Base-by-base conservation (phyloP, 495 filamentous ascomycete species). In the Penicillium verhagenii region DNA sequence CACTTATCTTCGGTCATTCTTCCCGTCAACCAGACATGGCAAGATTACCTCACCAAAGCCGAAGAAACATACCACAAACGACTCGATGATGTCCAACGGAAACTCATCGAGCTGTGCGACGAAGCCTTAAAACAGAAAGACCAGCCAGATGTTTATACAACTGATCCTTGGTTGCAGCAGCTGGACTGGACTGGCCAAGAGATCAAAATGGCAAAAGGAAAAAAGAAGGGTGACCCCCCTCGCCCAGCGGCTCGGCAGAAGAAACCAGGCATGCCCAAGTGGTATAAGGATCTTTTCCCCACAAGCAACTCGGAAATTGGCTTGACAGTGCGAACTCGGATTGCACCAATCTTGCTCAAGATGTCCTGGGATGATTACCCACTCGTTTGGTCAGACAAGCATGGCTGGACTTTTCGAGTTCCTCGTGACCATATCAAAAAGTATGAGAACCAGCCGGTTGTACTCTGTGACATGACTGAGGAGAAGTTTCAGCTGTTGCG, bases 171-270 rank as follows among this genome's bases (percentile, higher is more conserved):
- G 95, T 72, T 97, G 64, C 74, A 75, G 53, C 94, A 99, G 76
- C 81, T 99, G 50, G 91, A 99, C 73, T 99, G 94, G 94, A 87
- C 89, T 7, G 90, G 88, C 21, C 90, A 97, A 70, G 89, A 92
- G 68, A 74, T 96, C 52, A 92, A 84, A 68, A 93, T 93, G 90
- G 85, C 84, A 6, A 96, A 96, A 69, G 87, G 86, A 5, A 96
- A 94, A 72, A 91, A 86, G 72, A 95, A 94, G 69, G 78, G 73
- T 5, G 89, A 92, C 50, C 85, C 87, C 25, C 86, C 87, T 2
- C 79, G 90, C 46, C 91, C 88, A 21, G 88, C 86, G 14, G 86
- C 86, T 3, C 78, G 88, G 23, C 93, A 97, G 72, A 97, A 97
- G 76, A 90, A 86, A 70, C 92, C 92, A 4, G 94, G 94, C 26